Conservation (phyloP, 805 yeast species). For the Saccharomycopsis vini region DNA sequence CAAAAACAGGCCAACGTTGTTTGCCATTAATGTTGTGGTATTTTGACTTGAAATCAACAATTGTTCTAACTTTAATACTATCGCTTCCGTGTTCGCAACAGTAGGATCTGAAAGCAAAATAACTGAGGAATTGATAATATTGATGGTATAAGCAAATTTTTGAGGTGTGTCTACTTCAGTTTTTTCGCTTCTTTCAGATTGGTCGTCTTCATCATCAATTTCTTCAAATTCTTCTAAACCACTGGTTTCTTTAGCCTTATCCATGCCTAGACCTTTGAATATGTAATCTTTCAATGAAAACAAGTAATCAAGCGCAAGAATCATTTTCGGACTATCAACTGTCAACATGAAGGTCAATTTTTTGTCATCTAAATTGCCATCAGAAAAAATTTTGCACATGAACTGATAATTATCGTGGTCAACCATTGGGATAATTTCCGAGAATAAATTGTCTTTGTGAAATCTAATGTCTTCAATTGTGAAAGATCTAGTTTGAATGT, state of each 20-base stretch:
- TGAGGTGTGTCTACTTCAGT: constrained; percentile 9
- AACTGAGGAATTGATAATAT: constrained; percentile 68
- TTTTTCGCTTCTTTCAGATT: constrained; percentile 6
- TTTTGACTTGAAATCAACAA: constrained; percentile 60
- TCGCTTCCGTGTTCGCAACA: constrained; percentile 63
- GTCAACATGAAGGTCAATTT: constrained; percentile 47
- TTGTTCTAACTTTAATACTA: constrained; percentile 83
- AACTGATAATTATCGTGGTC: constrained; percentile 63
- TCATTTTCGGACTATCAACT: constrained; percentile 70
- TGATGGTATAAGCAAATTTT: constrained; percentile 47
- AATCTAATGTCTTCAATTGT: constrained; percentile 67
- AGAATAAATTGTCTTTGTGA: constrained; percentile 56
- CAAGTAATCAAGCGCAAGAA: constrained; percentile 79
- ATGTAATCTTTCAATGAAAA: constrained; percentile 63
- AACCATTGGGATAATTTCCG: constrained; percentile 70
- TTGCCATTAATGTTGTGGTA: constrained; percentile 55
- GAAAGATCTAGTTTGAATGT: constrained; percentile 60
- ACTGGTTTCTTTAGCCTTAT: constrained; percentile 6
- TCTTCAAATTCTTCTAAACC: constrained; percentile 28
- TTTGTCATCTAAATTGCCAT: constrained; percentile 32
- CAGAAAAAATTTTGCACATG: constrained; percentile 41
- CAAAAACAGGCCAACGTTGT: constrained; percentile 80
- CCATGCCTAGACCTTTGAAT: constrained; percentile 36
- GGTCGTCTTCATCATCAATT: constrained; percentile 1
- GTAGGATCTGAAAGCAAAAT: constrained; percentile 76